Base-by-base conservation (phyloP, 768 basidiomycete genomes). In the Leccinum incarnatum region DNA sequence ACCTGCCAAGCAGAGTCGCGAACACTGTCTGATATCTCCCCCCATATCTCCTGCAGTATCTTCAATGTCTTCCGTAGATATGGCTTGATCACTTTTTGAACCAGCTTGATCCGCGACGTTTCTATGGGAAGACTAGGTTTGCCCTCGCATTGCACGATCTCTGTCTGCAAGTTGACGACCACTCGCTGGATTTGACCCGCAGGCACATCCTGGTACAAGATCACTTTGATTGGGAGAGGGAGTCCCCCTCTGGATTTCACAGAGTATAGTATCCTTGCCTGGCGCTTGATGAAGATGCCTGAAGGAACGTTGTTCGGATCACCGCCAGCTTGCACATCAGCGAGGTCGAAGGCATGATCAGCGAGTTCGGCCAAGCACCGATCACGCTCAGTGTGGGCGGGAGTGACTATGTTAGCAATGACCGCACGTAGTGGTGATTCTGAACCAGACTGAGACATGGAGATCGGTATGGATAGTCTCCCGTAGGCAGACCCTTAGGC, bases 361-460 rank as follows among this genome's bases (percentile, higher is more conserved):
- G 60, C 60, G 36, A 68, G 68, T 19, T 67, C 62, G 1, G 59
- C 51, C n/a, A 68, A 54, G 51, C 34, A 47, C 45, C 69, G 62
- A 0, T 53, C 37, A 34, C 45, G 29, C 12, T 58, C 58, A 3
- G 32, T 37, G 32, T 30, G 54, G 2, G 47, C 29, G 2, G 64
- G 55, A 2, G 57, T 27, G 49, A 52, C 27, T 25, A 67, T 63
- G 14, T 63, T 54, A 19, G 68, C 51, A 11, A 68, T 51, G 51
- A 68, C 55, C 23, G 57, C 58, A 11, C 55, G 59, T 52, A 65
- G 21, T 19, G 55, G 53, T 2, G 30, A 53, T 14, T 60, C 32
- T 32, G 32, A 11, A 32, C 11, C 61, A 7, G 55, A 19, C 40
- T 61, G 59, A 32, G 66, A 59, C 66, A 62, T 65, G 52, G 32